These are phyloP conservation scores for Hypoxylon sp. DNA, from an alignment of 2,329 filamentous ascomycete species.

Conservation along the genomic window DNA sequence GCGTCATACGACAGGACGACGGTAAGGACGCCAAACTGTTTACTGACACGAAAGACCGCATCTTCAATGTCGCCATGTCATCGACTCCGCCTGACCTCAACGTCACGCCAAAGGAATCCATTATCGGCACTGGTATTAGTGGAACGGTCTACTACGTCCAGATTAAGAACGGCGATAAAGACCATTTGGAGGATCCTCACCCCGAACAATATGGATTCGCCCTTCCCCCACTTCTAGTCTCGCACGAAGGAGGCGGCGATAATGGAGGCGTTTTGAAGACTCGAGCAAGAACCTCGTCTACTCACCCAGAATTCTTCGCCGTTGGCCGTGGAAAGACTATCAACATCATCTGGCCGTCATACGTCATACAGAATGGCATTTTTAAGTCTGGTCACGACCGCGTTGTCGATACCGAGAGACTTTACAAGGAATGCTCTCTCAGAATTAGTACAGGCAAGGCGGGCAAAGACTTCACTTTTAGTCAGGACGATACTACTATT, in stretches of 20 bases:
- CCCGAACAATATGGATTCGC: constrained; percentile 90
- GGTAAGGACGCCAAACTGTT: constrained; percentile 94
- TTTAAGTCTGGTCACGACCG: constrained; percentile 76
- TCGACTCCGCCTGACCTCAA: constrained; percentile 72
- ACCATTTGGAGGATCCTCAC: constrained; percentile 82
- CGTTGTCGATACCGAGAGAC: constrained; percentile 87
- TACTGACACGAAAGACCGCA: constrained; percentile 89
- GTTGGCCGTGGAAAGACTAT: constrained; percentile 97
- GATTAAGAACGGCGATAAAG: constrained; percentile 81
- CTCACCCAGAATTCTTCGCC: constrained; percentile 93
- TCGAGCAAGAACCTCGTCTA: constrained; percentile 88
- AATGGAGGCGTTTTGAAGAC: constrained; percentile 96
- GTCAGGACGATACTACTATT: constrained; percentile 94
- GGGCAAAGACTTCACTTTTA: constrained; percentile 98
- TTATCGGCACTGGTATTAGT: constrained; percentile 93
- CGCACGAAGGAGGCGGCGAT: constrained; percentile 90
- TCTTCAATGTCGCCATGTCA: constrained; percentile 93
- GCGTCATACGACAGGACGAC: constrained; percentile 94
- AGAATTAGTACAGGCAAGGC: constrained; percentile 98
- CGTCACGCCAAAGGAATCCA: constrained; percentile 77
- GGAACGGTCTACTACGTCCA: constrained; percentile 97
- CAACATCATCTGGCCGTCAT: constrained; percentile 83
- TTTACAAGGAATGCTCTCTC: constrained; percentile 86
- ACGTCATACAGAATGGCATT: constrained; percentile 73
- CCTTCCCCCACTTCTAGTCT: constrained; percentile 82